Evolutionary conservation across 2,329 filamentous ascomycete genomes (phyloP).

Genomic region (Triangularia verruculosa): DNA sequence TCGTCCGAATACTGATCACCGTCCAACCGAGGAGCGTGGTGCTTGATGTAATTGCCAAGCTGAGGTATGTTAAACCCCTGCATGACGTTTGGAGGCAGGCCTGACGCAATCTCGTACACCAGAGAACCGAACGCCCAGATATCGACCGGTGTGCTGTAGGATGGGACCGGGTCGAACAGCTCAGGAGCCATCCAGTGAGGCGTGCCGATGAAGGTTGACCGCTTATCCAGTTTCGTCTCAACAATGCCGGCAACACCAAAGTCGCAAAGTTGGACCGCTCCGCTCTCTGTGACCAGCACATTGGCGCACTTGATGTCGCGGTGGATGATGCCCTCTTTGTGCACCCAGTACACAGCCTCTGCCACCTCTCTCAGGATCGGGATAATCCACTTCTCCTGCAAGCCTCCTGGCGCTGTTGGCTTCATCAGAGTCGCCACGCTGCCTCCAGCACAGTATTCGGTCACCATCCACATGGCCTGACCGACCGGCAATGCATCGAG

Average conservation of each 20-base stretch:
- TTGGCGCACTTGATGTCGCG: constrained; percentile 75
- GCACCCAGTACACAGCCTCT: constrained; percentile 65
- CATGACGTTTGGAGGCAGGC: constrained; percentile 66
- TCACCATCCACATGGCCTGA: constrained; percentile 83
- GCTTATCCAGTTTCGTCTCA: constrained; percentile 71
- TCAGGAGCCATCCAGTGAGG: constrained; percentile 87
- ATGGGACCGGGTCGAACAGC: constrained; percentile 61
- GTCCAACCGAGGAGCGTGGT: constrained; percentile 65
- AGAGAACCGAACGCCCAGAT: constrained; percentile 86
- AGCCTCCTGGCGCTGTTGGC: constrained; percentile 55
- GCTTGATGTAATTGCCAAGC: constrained; percentile 56
- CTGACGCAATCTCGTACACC: constrained; percentile 76
- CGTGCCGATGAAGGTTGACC: constrained; percentile 78
- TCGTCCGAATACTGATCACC: constrained; percentile 68
- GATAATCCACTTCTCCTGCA: constrained; percentile 70
- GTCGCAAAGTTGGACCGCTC: constrained; percentile 76
- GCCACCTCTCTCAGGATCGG: constrained; percentile 65
- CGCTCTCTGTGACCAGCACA: constrained; percentile 73
- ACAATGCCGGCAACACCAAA: constrained; percentile 80
- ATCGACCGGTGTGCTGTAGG: constrained; percentile 71
- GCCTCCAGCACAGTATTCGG: constrained; percentile 80
- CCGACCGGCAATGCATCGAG: constrained; percentile 76
- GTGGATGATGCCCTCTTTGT: constrained; percentile 66
- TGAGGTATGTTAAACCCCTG: constrained; percentile 51
- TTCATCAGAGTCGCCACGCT: constrained; percentile 73